These are phyloP conservation scores for Calonectria hongkongensis DNA, from an alignment of 2,329 filamentous ascomycete species.

Conservation along the genomic window DNA sequence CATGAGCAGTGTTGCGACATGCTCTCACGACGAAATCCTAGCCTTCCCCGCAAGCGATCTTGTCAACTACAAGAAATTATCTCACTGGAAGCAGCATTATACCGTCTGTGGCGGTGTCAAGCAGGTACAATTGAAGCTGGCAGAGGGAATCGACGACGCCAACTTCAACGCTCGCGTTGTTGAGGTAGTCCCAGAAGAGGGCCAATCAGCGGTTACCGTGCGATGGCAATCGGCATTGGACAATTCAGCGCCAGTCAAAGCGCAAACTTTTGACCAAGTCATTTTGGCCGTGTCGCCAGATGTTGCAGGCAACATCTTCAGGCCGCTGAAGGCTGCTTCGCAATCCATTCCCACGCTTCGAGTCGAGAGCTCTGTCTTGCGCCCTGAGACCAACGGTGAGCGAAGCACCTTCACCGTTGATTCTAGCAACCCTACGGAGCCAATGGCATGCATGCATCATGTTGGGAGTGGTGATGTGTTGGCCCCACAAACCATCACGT, in stretches of 20 bases:
- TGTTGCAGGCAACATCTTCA: constrained; percentile 69
- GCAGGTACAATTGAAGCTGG: constrained; percentile 68
- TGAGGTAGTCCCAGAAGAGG: constrained; percentile 55
- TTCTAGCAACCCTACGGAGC: constrained; percentile 17
- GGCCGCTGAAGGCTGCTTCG: constrained; percentile 62
- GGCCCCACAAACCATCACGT: constrained; percentile 58
- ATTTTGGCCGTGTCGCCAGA: constrained; percentile 74
- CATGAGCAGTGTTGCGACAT: constrained; percentile 73
- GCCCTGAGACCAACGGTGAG: constrained; percentile 35
- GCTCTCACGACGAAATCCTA: constrained; percentile 69
- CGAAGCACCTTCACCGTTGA: constrained; percentile 34
- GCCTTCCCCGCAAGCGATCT: constrained; percentile 72
- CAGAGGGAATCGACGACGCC: constrained; percentile 61
- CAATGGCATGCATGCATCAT: constrained; percentile 55
- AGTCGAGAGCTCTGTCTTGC: constrained; percentile 69
- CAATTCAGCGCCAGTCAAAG: constrained; percentile 30
- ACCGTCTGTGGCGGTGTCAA: constrained; percentile 70
- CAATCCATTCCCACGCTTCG: constrained; percentile 66
- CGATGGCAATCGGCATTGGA: constrained; percentile 57
- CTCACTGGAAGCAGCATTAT: constrained; percentile 69
- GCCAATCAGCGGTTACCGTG: constrained; percentile 54
- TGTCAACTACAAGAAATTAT: constrained; percentile 68
- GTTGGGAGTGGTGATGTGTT: constrained; percentile 45
- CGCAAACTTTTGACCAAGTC: constrained; percentile 69
- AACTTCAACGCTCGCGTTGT: constrained; percentile 63